Evolutionary conservation across 2,329 filamentous ascomycete species (phyloP), one percentile per base, ranked within the genome.

Genomic region (Dactylellina leptospora): DNA sequence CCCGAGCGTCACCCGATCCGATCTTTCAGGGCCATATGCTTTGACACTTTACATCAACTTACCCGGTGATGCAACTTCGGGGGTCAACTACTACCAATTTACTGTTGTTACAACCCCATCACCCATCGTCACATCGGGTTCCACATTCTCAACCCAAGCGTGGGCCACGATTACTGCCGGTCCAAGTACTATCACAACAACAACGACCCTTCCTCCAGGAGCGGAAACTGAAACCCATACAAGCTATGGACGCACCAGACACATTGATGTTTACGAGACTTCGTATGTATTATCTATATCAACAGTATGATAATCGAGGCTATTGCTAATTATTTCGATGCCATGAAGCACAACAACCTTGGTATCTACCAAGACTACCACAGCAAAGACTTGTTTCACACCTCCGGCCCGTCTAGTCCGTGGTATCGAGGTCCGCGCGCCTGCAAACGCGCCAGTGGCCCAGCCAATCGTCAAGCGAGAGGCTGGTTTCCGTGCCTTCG

Each of bases 211-310:
- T 27, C 30, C 47, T 22, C 42, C 45, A 18, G 40, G 5, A 4
- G 45, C 30, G 6, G 27, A 50, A 13, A 68, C 53, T 6, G 53
- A 51, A 11, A 58, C 54, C 9, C 18, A 44, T 18, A 59, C 62
- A 9, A 59, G 53, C 23, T 68, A 68, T 53, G 62, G 62, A 22
- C 22, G 30, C 6, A 68, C 53, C 20, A 68, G 62, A 30, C 53
- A 51, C 38, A 53, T 68, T 27, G 54, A 68, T 38, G 54, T 68
- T 23, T 45, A 53, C 8, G 62, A 59, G 20, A 68, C 62, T n/a
- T 53, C 53, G 62, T 68, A 53, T 9, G 62, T 66, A 33, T 16
- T 44, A 2, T 44, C 16, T 18, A 44, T 33, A 13, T 33, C 30
- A 6, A 33, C 13, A n/a, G 30, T 33, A 6, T 33, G 30, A 13